These are phyloP conservation scores for Entamoeba invadens DNA, from an alignment of 208 protist species.

Conservation along the genomic window DNA sequence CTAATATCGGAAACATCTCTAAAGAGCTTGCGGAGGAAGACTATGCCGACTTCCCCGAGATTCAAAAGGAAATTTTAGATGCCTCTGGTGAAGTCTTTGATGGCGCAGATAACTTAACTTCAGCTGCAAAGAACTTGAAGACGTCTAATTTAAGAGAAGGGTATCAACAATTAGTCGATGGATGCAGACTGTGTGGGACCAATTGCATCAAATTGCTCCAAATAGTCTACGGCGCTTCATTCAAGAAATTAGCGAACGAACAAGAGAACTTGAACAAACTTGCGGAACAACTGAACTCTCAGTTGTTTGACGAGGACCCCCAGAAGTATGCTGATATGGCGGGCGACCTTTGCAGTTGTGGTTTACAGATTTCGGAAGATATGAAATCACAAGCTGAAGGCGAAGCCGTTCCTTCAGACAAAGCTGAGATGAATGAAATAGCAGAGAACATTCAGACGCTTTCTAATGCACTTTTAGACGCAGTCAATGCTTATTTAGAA, in stretches of 20 bases:
- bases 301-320: neutral
- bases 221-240: neutral
- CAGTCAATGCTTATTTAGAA: neutral
- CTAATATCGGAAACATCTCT: neutral
- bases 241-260: neutral
- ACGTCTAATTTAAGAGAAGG: neutral
- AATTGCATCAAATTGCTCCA: neutral
- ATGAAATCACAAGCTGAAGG: neutral
- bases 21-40: neutral
- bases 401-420: neutral
- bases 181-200: neutral
- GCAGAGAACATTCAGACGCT: neutral
- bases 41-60: neutral
- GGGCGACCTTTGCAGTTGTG: neutral
- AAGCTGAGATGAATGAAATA: neutral
- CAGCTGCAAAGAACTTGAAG: neutral
- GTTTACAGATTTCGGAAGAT: neutral
- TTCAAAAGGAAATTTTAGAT: neutral
- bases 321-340: neutral
- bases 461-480: neutral
- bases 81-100: neutral
- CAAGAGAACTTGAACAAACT: neutral
- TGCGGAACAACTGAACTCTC: neutral
- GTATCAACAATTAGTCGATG: neutral
- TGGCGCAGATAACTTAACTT: neutral